Conservation (phyloP, 2,329 filamentous ascomycete genomes). For the Fusarium tuaranense region DNA sequence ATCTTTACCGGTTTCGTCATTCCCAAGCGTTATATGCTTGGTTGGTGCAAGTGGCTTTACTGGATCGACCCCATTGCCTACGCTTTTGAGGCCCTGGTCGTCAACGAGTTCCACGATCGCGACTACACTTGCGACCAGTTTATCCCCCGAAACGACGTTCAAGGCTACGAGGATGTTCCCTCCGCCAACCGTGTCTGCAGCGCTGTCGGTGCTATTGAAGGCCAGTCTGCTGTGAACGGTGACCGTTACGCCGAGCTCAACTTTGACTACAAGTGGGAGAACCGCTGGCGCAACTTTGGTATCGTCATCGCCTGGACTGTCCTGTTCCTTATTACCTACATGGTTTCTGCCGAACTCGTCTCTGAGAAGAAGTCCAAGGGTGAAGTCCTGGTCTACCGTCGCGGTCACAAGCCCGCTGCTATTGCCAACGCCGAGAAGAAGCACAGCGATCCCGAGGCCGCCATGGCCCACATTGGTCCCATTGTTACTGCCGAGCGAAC, state of each 20-base stretch:
- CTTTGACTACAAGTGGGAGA: conserved; percentile 64
- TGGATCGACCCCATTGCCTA: conserved; percentile 85
- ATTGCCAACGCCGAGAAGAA: conserved; percentile 69
- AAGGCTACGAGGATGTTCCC: conserved; percentile 42
- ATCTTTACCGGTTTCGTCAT: conserved; percentile 79
- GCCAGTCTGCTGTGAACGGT: conserved; percentile 58
- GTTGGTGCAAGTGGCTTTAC: conserved; percentile 86
- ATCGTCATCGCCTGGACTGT: conserved; percentile 74
- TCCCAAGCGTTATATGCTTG: conserved; percentile 76
- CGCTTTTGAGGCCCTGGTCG: conserved; percentile 82
- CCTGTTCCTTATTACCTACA: conserved; percentile 72
- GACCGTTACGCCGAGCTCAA: conserved; percentile 57
- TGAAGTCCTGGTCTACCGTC: conserved; percentile 80
- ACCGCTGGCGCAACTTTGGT: conserved; percentile 79
- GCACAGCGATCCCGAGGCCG: conserved; percentile 70
- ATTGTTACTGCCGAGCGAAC: conserved; percentile 59
- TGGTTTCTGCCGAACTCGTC: conserved; percentile 74
- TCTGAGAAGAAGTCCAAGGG: conserved; percentile 78
- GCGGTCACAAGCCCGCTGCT: conserved; percentile 72
- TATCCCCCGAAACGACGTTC: conserved; percentile 53
- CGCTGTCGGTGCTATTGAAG: conserved; percentile 59
- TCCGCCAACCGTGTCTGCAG: conserved; percentile 56
- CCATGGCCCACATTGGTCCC: conserved; percentile 61
- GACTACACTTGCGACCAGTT: conserved; percentile 65
- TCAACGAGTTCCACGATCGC: conserved; percentile 82